Conservation (phyloP, 106 monocot genomes). For the Dioscorea alata region DNA sequence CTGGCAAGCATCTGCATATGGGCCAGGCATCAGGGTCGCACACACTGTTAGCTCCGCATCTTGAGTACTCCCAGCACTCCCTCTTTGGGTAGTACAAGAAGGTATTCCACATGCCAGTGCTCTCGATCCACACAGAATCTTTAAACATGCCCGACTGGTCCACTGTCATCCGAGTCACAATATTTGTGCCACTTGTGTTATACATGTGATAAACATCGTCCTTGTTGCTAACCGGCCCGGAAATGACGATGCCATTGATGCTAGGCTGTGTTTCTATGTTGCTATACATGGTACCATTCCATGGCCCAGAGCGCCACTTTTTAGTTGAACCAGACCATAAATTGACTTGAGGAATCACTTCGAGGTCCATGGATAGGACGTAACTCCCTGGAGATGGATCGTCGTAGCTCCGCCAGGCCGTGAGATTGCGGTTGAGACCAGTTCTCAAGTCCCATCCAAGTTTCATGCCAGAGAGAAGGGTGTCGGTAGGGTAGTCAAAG, state of each 20-base stretch:
- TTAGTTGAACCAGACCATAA: constrained; percentile 12
- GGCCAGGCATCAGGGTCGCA: constrained; percentile 25
- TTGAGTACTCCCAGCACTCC: constrained; percentile 20
- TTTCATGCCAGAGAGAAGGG: constrained; percentile 36
- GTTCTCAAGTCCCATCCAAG: constrained; percentile 15
- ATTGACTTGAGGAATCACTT: constrained; percentile 18
- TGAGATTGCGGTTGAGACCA: constrained; percentile 16
- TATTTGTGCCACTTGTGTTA: not conserved
- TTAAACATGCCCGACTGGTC: constrained; percentile 8
- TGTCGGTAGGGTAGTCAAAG: constrained; percentile 8
- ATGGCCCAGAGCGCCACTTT: constrained; percentile 39
- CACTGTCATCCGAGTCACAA: constrained; percentile 9
- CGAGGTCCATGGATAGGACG: constrained; percentile 22
- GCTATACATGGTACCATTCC: constrained; percentile 27
- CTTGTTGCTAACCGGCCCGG: not conserved
- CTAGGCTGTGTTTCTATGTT: not conserved
- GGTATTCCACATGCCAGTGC: constrained; percentile 11
- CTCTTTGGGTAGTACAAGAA: constrained; percentile 23
- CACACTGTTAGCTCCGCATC: constrained; percentile 38
- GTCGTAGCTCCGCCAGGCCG: constrained; percentile 33
- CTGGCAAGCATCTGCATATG: constrained; percentile 39
- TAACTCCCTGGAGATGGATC: constrained; percentile 44
- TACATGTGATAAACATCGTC: not conserved
- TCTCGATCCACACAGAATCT: constrained; percentile 20
- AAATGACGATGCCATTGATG: not conserved